Evolutionary conservation across 148 eudicot genomes (phyloP), one percentile per base, ranked within the genome.

Genomic region (Silene latifolia): DNA sequence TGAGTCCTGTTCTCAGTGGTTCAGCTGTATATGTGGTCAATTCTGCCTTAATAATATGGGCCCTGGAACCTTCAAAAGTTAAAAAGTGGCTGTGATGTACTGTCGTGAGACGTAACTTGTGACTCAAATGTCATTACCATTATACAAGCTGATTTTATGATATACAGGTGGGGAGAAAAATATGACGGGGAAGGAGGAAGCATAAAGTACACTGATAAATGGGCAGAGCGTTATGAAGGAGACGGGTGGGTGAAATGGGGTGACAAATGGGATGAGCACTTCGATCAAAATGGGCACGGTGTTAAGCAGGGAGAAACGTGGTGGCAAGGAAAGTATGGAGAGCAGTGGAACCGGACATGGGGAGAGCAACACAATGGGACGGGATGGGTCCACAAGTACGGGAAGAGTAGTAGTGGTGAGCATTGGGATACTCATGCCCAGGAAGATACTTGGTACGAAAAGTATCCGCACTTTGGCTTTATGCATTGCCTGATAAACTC

Each of bases 181-280:
- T 93, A 91, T 42, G 95, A 93, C 25, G 98, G 98, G 25, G 76
- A 67, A 39, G 97, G 97, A 39, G 91, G 95, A 74, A 93, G 97
- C 79, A 80, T 48, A 47, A 93, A 91, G 54, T 91, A 93, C 88
- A 93, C 97, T 0, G 98, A 93, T 83, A 93, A 91, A 85, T 93
- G 98, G 97, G 98, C 97, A 2, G 98, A 93, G 81, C 91, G 91
- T 4, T 87, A 72, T 32, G 93, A 91, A 78, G 97, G 90, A 23
- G 91, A 89, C 64, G 89, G 86, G 7, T 93, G 97, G 97, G 72
- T 90, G 44, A 93, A 89, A 86, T 93, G 98, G 98, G 98, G 98
- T 23, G 98, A 93, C 79, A 93, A 93, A 83, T 93, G 98, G 98
- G 97, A 91, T 53, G 98, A 93, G 72, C 32, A 88, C 83, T 91